phyloP scores from a whole-genome alignment of 352 stramenopile species.

The Phytophthora macrochlamydospora region DNA sequence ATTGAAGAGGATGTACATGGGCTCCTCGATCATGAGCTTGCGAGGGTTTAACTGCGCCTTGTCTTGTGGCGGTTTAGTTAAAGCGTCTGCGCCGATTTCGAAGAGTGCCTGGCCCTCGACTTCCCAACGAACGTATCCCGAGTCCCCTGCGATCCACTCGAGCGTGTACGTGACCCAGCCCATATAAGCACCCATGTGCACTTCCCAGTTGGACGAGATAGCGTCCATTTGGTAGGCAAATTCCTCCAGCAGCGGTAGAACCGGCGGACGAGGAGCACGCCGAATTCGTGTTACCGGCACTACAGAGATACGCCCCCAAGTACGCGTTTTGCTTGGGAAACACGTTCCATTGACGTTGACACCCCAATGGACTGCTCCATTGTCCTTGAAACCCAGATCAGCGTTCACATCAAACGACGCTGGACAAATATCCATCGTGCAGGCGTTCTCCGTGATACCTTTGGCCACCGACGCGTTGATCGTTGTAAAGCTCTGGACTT shows the following conservation, averaged over 20 bases:
- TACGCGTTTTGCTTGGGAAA: conserved; percentile 63
- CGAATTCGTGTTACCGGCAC: conserved; percentile 42
- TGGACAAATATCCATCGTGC: conserved; percentile 27
- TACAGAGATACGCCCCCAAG: conserved; percentile 56
- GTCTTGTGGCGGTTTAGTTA: conserved; percentile 43
- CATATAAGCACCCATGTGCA: conserved; percentile 68
- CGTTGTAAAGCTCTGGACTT: conserved; percentile 19
- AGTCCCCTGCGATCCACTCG: conserved; percentile 38
- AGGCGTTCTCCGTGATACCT: conserved; percentile 38
- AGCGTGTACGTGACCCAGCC: conserved; percentile 46
- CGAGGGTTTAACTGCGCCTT: conserved; percentile 48
- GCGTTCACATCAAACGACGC: conserved; percentile 39
- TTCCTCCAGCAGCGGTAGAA: conserved; percentile 34
- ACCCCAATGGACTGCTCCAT: conserved; percentile 40
- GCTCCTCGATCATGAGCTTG: conserved; percentile 48
- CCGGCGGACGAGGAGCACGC: conserved; percentile 31
- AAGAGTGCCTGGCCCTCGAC: conserved; percentile 84
- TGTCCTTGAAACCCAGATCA: conserved; percentile 32
- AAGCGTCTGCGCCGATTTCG: conserved; percentile 62
- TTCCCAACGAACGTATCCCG: conserved; percentile 47
- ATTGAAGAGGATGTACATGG: conserved; percentile 65
- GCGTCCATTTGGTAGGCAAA: conserved; percentile 48
- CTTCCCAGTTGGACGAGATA: conserved; percentile 71
- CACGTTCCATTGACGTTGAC: conserved; percentile 74
- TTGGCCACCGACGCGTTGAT: conserved; percentile 21